Conservation (phyloP, 2,329 filamentous ascomycete species). For the Xylaria sp. region DNA sequence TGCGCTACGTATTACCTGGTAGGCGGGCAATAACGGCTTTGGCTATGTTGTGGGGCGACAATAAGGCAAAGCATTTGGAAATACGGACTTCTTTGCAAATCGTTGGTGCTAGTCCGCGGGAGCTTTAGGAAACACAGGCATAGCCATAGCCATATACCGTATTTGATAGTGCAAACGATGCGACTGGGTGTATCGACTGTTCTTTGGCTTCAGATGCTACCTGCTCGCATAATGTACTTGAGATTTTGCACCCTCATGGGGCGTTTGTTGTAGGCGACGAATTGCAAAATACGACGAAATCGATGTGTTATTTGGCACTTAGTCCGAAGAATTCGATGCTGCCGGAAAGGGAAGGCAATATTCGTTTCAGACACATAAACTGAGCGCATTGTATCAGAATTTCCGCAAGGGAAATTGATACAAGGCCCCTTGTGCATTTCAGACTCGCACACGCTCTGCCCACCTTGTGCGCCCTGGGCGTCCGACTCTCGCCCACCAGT, state of each 20-base stretch:
- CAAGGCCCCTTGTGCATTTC: neutral
- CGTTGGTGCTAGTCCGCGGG: neutral
- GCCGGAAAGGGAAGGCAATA: slow-evolving; percentile 7
- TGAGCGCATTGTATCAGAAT: slow-evolving; percentile 4
- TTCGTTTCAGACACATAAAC: slow-evolving; percentile 7
- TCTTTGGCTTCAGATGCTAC: neutral
- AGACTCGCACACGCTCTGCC: neutral
- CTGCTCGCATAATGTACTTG: no score
- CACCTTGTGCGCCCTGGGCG: neutral
- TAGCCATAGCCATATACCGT: neutral
- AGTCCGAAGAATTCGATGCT: neutral
- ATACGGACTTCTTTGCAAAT: neutral
- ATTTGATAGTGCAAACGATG: neutral
- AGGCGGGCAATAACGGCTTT: neutral
- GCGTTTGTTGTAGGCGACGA: no score
- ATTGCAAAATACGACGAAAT: neutral
- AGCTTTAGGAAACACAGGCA: neutral
- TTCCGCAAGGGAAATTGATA: slow-evolving; percentile 7
- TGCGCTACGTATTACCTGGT: neutral
- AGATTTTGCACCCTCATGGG: no score
- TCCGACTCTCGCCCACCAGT: neutral
- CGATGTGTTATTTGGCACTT: neutral
- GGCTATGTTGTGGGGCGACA: neutral
- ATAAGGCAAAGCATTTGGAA: neutral
- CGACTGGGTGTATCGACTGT: neutral